Percentiles rank a stretch among this genome's conserved stretches.
Conservation (phyloP, 2,329 filamentous ascomycete genomes). For the Ophiostoma piceae region DNA sequence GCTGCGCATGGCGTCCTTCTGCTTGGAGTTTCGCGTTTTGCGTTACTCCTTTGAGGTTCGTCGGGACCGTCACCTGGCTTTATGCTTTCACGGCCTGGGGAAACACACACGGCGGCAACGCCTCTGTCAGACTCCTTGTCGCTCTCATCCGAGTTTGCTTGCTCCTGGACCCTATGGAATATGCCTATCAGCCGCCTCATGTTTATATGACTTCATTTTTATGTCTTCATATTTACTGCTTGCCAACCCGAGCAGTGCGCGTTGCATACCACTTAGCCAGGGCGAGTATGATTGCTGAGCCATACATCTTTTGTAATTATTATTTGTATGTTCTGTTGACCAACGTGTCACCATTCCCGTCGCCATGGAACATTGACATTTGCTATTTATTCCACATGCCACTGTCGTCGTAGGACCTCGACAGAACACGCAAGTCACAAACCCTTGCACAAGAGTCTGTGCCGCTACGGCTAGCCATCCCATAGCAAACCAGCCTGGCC, state of each 20-base stretch:
- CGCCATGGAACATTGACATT: not conserved
- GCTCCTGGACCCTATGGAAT: not conserved
- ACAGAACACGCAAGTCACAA: not conserved
- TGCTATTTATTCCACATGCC: not conserved
- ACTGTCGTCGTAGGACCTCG: not conserved
- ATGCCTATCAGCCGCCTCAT: slow-evolving; percentile 6
- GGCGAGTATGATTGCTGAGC: slow-evolving; percentile 13
- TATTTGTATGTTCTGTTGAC: not conserved
- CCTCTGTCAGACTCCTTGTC: not conserved
- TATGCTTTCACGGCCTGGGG: slow-evolving; percentile 13
- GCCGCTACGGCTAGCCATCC: not conserved
- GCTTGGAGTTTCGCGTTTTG: slow-evolving; percentile 14
- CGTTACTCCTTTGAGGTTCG: not conserved
- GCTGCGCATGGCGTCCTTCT: slow-evolving; percentile 14
- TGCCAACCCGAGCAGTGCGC: slow-evolving; percentile 4
- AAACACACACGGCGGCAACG: not conserved
- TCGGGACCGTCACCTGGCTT: slow-evolving; percentile 6
- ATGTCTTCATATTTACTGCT: slow-evolving; percentile 8
- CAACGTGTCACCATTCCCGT: not conserved
- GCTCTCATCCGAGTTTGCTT: slow-evolving; percentile 16
- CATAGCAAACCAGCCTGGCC: not conserved
- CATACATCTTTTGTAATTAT: slow-evolving; percentile 5
- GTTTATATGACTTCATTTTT: not conserved
- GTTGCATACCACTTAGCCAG: slow-evolving; percentile 10
- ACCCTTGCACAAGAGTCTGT: not conserved